Evolutionary conservation across 1,284 basidiomycete species (phyloP).

Genomic region (Pseudozyma sp.): DNA sequence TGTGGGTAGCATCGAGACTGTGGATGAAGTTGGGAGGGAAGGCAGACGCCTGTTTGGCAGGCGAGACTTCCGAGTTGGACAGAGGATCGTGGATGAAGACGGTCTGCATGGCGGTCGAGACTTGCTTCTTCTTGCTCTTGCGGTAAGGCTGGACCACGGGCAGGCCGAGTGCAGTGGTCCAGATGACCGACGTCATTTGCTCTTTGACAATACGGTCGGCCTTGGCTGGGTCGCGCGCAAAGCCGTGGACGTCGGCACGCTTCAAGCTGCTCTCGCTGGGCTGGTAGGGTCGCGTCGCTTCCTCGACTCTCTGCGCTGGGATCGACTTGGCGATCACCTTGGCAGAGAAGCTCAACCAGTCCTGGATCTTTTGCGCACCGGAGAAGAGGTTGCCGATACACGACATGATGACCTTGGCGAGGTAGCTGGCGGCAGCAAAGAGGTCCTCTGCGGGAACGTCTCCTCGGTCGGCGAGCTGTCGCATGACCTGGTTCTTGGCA

Average conservation of each 20-base stretch:
- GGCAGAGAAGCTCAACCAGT: constrained; percentile 86
- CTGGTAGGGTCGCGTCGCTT: constrained; percentile 69
- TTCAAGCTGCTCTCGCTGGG: constrained; percentile 11
- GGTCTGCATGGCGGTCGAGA: constrained; percentile 83
- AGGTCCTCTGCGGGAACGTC: constrained; percentile 80
- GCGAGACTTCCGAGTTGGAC: constrained; percentile 81
- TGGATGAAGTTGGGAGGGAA: constrained; percentile 99
- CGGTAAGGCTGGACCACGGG: constrained; percentile 98
- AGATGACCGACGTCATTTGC: constrained; percentile 94
- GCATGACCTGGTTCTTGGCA: constrained; percentile 93
- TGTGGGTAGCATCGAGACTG: constrained; percentile 96
- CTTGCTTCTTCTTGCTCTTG: constrained; percentile 80
- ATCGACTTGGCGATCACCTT: constrained; percentile 89
- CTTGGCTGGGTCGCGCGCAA: constrained; percentile 43
- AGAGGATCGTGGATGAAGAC: constrained; percentile 94
- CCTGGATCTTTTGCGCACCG: constrained; percentile 90
- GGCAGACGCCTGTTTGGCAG: constrained; percentile 89
- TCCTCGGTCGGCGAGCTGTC: constrained; percentile 82
- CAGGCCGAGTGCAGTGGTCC: constrained; percentile 93
- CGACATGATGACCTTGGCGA: constrained; percentile 70
- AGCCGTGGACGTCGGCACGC: constrained; percentile 39
- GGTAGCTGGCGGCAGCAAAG: constrained; percentile 82
- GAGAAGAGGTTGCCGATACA: constrained; percentile 89
- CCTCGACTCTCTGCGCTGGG: constrained; percentile 78
- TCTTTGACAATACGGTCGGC: constrained; percentile 71